phyloP scores from a whole-genome alignment of 2,329 filamentous ascomycete genomes.

The Penicillium rolfsii region DNA sequence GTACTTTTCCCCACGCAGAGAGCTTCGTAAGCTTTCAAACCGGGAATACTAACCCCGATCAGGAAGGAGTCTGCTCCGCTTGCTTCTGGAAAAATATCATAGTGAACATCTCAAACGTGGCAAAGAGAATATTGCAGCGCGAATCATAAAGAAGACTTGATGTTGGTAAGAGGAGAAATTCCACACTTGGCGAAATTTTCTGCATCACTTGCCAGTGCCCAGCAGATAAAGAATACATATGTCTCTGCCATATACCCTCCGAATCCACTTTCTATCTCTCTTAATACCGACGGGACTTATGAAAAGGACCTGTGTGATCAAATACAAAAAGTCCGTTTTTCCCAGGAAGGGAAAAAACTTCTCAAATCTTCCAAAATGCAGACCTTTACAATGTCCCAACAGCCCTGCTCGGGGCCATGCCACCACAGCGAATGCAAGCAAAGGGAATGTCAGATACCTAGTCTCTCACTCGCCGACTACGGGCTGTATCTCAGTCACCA shows the following conservation, averaged over 20 bases:
- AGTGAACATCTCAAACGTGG: neutral
- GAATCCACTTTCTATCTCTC: neutral
- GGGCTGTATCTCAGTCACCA: neutral
- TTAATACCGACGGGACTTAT: neutral
- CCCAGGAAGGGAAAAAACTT: neutral
- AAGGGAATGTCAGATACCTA: neutral
- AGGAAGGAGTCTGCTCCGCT: conserved; percentile 5
- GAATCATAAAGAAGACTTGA: neutral
- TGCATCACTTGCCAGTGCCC: neutral
- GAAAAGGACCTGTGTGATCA: neutral
- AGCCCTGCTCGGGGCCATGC: neutral
- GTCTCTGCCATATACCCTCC: neutral
- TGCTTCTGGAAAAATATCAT: conserved; percentile 1
- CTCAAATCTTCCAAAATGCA: neutral
- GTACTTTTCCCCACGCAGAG: conserved; percentile 5
- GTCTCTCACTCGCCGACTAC: neutral
- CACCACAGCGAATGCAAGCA: conserved; percentile 1
- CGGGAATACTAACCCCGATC: conserved; percentile 2
- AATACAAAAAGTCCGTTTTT: neutral
- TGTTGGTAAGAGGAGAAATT: neutral
- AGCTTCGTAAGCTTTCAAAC: conserved; percentile 1
- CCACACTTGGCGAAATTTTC: neutral
- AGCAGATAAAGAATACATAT: neutral
- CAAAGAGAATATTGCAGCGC: neutral
- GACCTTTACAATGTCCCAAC: neutral